Evolutionary conservation across 305 asterid species (phyloP), one percentile per base, ranked within the genome.

Genomic region (Solanum hybrid): DNA sequence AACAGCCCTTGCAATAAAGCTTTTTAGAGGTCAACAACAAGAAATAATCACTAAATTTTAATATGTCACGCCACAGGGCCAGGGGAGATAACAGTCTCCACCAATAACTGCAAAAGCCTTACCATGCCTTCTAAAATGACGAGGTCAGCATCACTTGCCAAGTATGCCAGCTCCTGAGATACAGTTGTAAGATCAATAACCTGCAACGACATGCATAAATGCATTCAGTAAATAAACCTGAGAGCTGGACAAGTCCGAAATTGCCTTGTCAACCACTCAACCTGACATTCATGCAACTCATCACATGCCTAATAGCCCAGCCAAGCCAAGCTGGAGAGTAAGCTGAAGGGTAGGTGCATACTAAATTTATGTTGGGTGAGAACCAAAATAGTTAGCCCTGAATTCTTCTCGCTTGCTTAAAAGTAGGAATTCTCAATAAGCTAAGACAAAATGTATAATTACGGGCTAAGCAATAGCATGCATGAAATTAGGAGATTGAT

Each of bases 81-180:
- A 37, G 86, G 13, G 69, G 56, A 81, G 86, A 40, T 26, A 80
- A 42, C 71, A 40, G 86, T 38, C 64, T 3, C 64, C 64, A 24
- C n/a, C 86, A 79, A 24, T 24, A 79, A 24, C 64, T 24, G 4
- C 64, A 73, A 22, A 4, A 38, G 85, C 72, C 94, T 93, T 89
- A 97, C 98, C 99, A 97, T 97, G 92, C 99, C 99, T 94, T 97
- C 99, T 95, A 96, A 27, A 90, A 97, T 90, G 90, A 97, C 96
- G 13, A 97, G 94, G 93, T 97, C 99, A 4, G 98, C 97, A 91
- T 94, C 99, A 92, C 94, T 94, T 84, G 98, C 96, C 85, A 96
- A 91, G 92, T 95, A 97, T 77, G 99, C 97, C 86, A 96, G 95
- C 93, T 97, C 99, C 93, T 96, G 99, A 81, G 99, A 97, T 90